Base-by-base conservation (phyloP, 495 filamentous ascomycete genomes). In the Neurospora africana region DNA sequence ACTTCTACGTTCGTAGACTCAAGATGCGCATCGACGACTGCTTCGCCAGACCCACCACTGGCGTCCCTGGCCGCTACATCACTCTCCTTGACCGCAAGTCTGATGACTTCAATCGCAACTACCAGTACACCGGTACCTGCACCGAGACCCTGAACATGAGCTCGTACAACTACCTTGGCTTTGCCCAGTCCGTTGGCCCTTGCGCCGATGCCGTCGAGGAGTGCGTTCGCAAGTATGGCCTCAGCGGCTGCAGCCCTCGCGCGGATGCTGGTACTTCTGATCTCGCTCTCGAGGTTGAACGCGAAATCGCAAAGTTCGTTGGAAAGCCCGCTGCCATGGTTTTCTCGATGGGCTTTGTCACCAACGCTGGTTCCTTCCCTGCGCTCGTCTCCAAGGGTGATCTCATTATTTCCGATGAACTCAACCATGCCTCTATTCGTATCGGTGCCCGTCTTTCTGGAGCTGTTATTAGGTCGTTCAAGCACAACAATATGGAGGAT, bases 131-230 rank as follows among this genome's bases (percentile, higher is more conserved):
- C 11, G 96, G 96, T 43, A 96, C 93, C 40, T 89, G 88, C 68
- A 98, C 95, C n/a, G 93, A 99, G 79, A 98, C 95, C 0, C 83
- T 99, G 72, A 99, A 99, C 80, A 89, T 99, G 89, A 97, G 94
- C 83, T 99, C 95, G 5, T 99, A 99, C 86, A 99, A 99, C 78
- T 99, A 99, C 76, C 92, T 99, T 8, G 95, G 95, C 36, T 99
- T 99, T 78, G 95, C 95, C 71, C 96, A 99, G 81, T 98, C 95
- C 1, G 94, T 97, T 77, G 95, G 95, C 19, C 95, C 95, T 43
- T 98, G 96, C 80, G 96, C 96, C 36, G 96, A 98, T 82, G 89
- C 92, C 33, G 93, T 95, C 7, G 95, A 98, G 82, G 91, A 94
- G 33, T 85, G 86, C 43, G 89, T 96, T 74, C 89, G 89, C 79